Percentiles rank a stretch among this genome's conserved stretches.
Conservation (phyloP, 108 stramenopile genomes). For the Parietichytrium sp. region DNA sequence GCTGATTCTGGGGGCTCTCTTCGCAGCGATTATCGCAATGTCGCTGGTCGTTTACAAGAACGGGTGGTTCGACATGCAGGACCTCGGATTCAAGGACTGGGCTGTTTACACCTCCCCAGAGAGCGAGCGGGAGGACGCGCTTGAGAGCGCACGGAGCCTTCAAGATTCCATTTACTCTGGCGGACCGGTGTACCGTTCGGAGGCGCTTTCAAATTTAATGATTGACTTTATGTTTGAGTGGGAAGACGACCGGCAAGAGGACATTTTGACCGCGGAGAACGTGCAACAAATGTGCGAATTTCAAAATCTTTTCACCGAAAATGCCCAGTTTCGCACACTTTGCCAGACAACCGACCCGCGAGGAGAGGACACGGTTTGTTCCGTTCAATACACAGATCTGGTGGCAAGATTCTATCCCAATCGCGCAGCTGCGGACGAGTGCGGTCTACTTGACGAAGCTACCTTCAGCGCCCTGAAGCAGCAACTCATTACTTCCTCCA, state of each 20-base stretch:
- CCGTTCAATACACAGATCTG: background rate
- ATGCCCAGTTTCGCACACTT: background rate
- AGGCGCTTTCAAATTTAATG: background rate
- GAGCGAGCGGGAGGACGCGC: background rate
- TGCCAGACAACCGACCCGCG: background rate
- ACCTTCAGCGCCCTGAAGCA: background rate
- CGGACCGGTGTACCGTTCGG: background rate
- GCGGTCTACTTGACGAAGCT: background rate
- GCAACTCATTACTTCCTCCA: background rate
- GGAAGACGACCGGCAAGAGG: background rate
- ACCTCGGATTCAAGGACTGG: constrained; percentile 4
- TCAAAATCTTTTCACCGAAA: background rate
- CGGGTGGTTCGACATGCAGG: background rate
- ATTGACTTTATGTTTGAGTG: background rate
- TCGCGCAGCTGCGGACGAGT: background rate
- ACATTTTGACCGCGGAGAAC: constrained; percentile 34
- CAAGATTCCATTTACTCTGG: background rate
- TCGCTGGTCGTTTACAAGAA: background rate
- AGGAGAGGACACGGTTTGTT: background rate
- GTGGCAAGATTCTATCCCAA: background rate
- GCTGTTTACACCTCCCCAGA: background rate
- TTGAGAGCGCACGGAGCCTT: background rate
- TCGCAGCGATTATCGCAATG: background rate
- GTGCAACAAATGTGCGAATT: constrained; percentile 32
- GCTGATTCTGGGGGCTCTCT: background rate